Conservation (phyloP, 768 basidiomycete genomes). For the Rhodotorula graminis region DNA sequence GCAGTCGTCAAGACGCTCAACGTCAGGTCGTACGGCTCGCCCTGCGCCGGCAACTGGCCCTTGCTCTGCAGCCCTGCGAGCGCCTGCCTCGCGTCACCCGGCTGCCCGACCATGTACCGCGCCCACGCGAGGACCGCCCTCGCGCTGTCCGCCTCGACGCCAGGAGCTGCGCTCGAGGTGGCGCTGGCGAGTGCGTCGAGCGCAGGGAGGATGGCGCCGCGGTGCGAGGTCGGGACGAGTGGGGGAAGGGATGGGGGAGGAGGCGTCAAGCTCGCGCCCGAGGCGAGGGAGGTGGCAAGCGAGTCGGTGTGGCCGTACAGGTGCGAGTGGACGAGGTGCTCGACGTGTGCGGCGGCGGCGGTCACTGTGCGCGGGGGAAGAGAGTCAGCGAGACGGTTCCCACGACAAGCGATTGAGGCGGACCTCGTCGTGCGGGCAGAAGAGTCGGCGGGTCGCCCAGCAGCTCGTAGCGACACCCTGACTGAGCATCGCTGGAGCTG, state of each 20-base stretch:
- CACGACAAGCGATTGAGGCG: too few relatives aligned
- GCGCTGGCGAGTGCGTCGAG: neutral
- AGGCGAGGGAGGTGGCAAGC: neutral
- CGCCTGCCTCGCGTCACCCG: neutral
- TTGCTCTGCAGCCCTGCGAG: neutral
- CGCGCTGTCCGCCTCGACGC: conserved; percentile 10
- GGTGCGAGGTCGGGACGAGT: neutral
- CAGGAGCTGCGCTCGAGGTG: neutral
- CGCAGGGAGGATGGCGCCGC: neutral
- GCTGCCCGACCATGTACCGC: conserved; percentile 3
- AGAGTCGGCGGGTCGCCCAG: too few relatives aligned
- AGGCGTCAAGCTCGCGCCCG: neutral
- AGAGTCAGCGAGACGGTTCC: neutral
- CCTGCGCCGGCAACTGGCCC: neutral
- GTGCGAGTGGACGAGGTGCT: conserved; percentile 5
- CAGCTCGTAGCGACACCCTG: too few relatives aligned
- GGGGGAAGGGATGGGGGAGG: neutral
- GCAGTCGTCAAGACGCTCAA: conserved; percentile 15
- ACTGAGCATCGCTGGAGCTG: too few relatives aligned
- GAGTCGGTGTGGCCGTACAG: neutral
- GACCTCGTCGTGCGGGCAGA: too few relatives aligned
- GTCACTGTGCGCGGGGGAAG: conserved; percentile 21
- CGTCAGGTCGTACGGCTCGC: conserved; percentile 21
- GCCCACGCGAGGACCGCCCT: conserved; percentile 6
- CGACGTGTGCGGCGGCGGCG: conserved; percentile 7